phyloP scores from a whole-genome alignment of 495 filamentous ascomycete species.

The Penicilliopsis zonata region DNA sequence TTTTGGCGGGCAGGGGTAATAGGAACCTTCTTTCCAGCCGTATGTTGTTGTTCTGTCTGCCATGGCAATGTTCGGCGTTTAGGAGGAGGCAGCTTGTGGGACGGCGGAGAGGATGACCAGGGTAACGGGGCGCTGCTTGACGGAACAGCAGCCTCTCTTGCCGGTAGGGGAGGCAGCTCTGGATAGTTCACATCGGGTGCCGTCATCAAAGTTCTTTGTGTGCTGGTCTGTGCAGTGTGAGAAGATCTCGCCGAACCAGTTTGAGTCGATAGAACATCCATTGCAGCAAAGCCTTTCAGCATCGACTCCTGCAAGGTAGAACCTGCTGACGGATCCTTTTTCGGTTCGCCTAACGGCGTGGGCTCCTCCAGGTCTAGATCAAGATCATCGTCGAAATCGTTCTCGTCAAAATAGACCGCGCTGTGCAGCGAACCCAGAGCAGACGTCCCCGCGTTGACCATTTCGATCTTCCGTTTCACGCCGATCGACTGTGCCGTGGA shows the following conservation, averaged over 20 bases:
- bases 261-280: too few relatives aligned
- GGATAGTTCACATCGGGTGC: slow-evolving; percentile 30
- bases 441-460: slow-evolving; percentile 18
- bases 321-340: slow-evolving; percentile 7
- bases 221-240: too few relatives aligned
- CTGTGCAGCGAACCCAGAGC: slow-evolving; percentile 30
- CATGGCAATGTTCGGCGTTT: slow-evolving; percentile 48
- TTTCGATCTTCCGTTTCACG: slow-evolving; percentile 34
- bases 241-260: too few relatives aligned
- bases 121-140: slow-evolving; percentile 44
- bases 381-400: slow-evolving; percentile 43
- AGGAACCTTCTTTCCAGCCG: slow-evolving; percentile 16
- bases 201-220: too few relatives aligned
- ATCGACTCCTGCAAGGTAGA: slow-evolving; percentile 7
- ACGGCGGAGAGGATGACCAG: slow-evolving; percentile 53
- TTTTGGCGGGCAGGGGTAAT: slow-evolving; percentile 27
- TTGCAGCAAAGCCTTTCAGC: too few relatives aligned
- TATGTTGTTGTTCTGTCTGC: slow-evolving; percentile 24
- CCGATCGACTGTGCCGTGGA: slow-evolving; percentile 17
- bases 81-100: slow-evolving; percentile 30
- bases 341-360: slow-evolving; percentile 15
- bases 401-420: slow-evolving; percentile 40
- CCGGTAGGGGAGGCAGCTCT: slow-evolving; percentile 23
- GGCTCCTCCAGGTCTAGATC: slow-evolving; percentile 34
- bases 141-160: slow-evolving; percentile 19